Base-by-base conservation (phyloP, 768 basidiomycete species). In the Scleroderma citrinum region DNA sequence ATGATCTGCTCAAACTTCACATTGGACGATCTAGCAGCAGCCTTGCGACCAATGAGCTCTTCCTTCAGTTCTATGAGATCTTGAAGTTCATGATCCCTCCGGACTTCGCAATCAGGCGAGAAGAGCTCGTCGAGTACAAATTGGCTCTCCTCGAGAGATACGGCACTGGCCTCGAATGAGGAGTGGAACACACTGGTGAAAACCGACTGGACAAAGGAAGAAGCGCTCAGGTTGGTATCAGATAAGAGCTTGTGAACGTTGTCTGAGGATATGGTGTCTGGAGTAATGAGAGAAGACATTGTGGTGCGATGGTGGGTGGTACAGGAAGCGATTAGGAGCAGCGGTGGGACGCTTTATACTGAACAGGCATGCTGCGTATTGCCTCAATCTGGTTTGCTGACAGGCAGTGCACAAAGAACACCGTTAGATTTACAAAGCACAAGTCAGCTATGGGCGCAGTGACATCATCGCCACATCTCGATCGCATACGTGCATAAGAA, bases 1-100 rank as follows among this genome's bases (percentile, higher is more conserved):
- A 69, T 49, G 37, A 68, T 20, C 5, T 70, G 59, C 16, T 64
- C 61, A 73, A 75, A 76, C 5, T 64, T 59, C 5, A 71, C 49
- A 17, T 59, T 53, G 5, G 56, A n/a, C 56, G 4, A 52, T 56
- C 5, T 34, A 53, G 7, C 60, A 56, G 4, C 47, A 1, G 42
- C 50, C 19, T 57, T 61, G 2, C 53, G 57, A 3, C 59, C 45
- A 10, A 45, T 34, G 19, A 74, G 17, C 0, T 63, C 55, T 17
- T 65, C 62, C 44, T 52, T 57, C 39, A 74, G 60, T 12, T 59
- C 47, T 13, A 67, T 59, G 16, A 65, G 47, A 7, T 55, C 40
- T 3, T 47, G 48, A 0, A 50, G 34, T 3, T 26, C 58, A 46
- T 73, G 68, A 48, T 74, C 68, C 34, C 59, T 26, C 13, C 63